Conservation (phyloP, 2,329 filamentous ascomycete genomes). For the Monilinia laxa region DNA sequence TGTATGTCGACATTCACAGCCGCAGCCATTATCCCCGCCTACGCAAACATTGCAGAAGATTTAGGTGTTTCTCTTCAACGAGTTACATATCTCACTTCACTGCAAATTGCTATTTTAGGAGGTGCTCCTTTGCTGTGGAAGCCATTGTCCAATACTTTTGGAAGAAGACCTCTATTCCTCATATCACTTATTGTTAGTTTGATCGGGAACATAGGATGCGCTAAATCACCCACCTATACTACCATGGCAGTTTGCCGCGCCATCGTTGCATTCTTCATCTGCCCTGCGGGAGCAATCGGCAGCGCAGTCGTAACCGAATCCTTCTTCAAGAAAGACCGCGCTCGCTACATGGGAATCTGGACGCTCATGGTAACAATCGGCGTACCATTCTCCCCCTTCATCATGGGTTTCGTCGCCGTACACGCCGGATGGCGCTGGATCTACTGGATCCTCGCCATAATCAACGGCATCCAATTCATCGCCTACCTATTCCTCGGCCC, state of each 20-base stretch:
- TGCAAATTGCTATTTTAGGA: conserved; percentile 53
- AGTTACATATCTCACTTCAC: conserved; percentile 50
- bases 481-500: conserved; percentile 56
- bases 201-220: conserved; percentile 52
- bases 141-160: conserved; percentile 51
- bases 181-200: conserved; percentile 46
- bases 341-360: conserved; percentile 54
- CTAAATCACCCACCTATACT: conserved; percentile 47
- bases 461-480: conserved; percentile 56
- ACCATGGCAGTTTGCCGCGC: conserved; percentile 50
- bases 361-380: conserved; percentile 39
- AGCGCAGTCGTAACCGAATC: conserved; percentile 56
- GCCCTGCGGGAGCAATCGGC: conserved; percentile 51
- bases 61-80: conserved; percentile 46
- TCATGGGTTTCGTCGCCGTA: conserved; percentile 44
- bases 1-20: conserved; percentile 54
- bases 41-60: conserved; percentile 48
- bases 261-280: conserved; percentile 53
- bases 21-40: conserved; percentile 51
- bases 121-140: conserved; percentile 54
- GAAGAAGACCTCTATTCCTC: conserved; percentile 53
- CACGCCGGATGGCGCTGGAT: conserved; percentile 23
- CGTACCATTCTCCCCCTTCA: conserved; percentile 33
- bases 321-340: conserved; percentile 54
- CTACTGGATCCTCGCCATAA: conserved; percentile 48